Evolutionary conservation across 2,329 filamentous ascomycete genomes (phyloP).

Genomic region (Pseudogymnoascus sp.): DNA sequence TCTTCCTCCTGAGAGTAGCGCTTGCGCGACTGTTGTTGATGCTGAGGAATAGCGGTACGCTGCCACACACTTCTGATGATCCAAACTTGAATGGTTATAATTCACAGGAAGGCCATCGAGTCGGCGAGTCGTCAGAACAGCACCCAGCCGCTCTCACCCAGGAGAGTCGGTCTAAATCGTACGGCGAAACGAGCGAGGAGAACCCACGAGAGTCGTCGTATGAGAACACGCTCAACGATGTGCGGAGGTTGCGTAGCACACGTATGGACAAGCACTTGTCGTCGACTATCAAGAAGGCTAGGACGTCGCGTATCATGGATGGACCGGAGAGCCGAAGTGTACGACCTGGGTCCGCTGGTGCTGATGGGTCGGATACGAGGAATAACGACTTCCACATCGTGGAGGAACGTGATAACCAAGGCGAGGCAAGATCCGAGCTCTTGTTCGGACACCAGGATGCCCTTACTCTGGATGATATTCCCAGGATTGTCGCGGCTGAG

Average conservation of each 20-base stretch:
- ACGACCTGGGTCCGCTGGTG: constrained; percentile 64
- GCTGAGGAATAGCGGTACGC: constrained; percentile 69
- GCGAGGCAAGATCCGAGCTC: constrained; percentile 64
- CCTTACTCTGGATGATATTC: constrained; percentile 90
- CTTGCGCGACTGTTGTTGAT: constrained; percentile 83
- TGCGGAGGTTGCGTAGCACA: constrained; percentile 82
- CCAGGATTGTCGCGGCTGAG: constrained; percentile 88
- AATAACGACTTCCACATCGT: constrained; percentile 65
- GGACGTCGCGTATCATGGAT: constrained; percentile 88
- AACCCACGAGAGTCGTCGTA: constrained; percentile 65
- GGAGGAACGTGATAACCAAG: constrained; percentile 64
- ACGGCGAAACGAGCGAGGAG: constrained; percentile 53
- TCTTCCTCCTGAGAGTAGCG: constrained; percentile 85
- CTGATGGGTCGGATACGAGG: constrained; percentile 44
- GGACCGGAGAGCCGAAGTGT: constrained; percentile 62
- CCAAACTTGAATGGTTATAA: constrained; percentile 59
- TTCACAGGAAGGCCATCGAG: constrained; percentile 53
- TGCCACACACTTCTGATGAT: constrained; percentile 69
- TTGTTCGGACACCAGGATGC: constrained; percentile 88
- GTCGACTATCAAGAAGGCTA: constrained; percentile 81
- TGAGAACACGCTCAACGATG: constrained; percentile 93
- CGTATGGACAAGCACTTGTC: constrained; percentile 91
- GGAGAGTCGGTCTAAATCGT: constrained; percentile 66
- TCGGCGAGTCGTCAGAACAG: constrained; percentile 37
- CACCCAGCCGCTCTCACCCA: constrained; percentile 46